A percentile compares a stretch with the other conserved stretches of the same genome.
phyloP scores from a whole-genome alignment of 2,329 filamentous ascomycete genomes.

The Sodiomyces alkalinus region DNA sequence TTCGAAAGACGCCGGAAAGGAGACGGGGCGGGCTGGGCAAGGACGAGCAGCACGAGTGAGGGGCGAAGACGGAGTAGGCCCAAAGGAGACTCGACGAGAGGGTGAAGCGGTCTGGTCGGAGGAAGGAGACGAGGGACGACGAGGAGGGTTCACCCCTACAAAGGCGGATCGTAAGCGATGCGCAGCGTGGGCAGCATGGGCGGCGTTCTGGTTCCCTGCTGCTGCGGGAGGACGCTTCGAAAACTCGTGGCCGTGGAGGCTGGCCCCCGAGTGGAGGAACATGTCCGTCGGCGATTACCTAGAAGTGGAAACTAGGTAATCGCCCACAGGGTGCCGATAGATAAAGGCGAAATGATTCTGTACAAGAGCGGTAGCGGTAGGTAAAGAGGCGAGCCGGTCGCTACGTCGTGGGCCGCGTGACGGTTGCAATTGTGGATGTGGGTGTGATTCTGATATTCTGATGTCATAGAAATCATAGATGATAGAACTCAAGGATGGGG shows the following conservation, averaged over 20 bases:
- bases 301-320: conserved; percentile 1
- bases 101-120: conserved; percentile 19
- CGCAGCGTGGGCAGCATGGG: conserved; percentile 24
- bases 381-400: no score
- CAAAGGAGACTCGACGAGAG: conserved; percentile 16
- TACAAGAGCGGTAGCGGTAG: conserved; percentile 1
- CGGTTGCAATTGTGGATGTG: no score
- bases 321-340: no score
- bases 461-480: no score
- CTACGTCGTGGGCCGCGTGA: no score
- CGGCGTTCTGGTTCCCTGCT: no score
- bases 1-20: conserved; percentile 21
- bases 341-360: no score
- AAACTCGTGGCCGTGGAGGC: conserved; percentile 45
- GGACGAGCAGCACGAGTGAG: background rate
- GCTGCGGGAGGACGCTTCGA: conserved; percentile 22
- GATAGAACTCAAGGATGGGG: no score
- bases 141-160: conserved; percentile 10
- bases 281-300: conserved; percentile 22
- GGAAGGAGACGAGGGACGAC: conserved; percentile 2
- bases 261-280: conserved; percentile 44
- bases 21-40: conserved; percentile 10
- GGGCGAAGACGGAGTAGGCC: conserved; percentile 6
- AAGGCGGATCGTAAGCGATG: conserved; percentile 28
- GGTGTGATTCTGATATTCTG: no score